These are phyloP conservation scores for Thermothelomyces thermophilus DNA, from an alignment of 2,329 filamentous ascomycete species.

Conservation along the genomic window DNA sequence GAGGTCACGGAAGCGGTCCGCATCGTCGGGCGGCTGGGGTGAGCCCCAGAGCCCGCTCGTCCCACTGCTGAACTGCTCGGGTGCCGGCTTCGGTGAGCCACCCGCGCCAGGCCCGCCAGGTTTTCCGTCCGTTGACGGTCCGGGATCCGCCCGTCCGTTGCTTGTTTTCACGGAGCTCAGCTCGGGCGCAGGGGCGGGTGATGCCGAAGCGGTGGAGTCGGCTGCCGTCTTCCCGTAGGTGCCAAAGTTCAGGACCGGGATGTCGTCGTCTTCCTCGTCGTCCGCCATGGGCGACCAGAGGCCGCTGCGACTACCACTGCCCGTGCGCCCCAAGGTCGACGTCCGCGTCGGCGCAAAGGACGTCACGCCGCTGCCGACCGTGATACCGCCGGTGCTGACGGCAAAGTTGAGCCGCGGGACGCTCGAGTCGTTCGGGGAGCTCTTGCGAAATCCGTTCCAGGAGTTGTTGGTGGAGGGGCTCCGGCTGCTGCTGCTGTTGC, in stretches of 20 bases:
- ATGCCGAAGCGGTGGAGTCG: not conserved
- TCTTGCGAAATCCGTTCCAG: conserved; percentile 31
- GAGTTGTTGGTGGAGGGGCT: conserved; percentile 41
- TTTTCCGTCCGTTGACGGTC: too few relatives aligned
- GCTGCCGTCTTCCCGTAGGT: conserved; percentile 23
- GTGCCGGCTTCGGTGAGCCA: conserved; percentile 24
- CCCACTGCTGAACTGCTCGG: conserved; percentile 34
- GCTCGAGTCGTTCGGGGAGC: conserved; percentile 21
- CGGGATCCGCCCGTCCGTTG: not conserved
- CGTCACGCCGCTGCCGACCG: conserved; percentile 35
- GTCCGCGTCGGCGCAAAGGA: conserved; percentile 26
- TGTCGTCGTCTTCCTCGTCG: conserved; percentile 45
- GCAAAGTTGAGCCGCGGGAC: conserved; percentile 13
- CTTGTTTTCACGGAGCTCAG: not conserved
- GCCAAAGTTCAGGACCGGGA: conserved; percentile 48
- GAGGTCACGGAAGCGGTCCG: conserved; percentile 41
- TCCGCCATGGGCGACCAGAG: conserved; percentile 42
- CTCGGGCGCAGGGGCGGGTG: not conserved
- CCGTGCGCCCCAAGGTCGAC: conserved; percentile 30
- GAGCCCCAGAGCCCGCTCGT: conserved; percentile 40
- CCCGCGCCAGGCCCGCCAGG: not conserved
- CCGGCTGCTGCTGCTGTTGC: too few relatives aligned
- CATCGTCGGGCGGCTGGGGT: conserved; percentile 38
- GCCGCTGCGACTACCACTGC: conserved; percentile 33
- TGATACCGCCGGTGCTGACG: conserved; percentile 30